A percentile compares a stretch with the other conserved stretches of the same genome.
Conservation (phyloP, 2,329 filamentous ascomycete species). For the Alternaria rosae region DNA sequence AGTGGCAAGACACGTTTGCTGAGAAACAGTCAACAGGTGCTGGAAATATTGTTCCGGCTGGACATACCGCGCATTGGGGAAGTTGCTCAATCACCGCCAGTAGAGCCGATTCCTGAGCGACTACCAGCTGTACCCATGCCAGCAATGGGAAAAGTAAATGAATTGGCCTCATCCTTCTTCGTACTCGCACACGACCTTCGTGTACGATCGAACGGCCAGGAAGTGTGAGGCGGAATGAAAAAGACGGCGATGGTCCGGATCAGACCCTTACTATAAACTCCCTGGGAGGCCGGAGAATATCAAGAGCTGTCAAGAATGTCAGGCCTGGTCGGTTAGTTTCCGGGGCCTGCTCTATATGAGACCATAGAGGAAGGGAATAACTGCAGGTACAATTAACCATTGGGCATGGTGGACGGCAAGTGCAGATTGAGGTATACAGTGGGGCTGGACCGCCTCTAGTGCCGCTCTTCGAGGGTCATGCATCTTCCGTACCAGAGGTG, state of each 20-base stretch:
- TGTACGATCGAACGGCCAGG: background rate
- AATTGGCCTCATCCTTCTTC: slow-evolving; percentile 23
- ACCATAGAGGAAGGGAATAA: slow-evolving; percentile 8
- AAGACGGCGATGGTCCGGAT: slow-evolving; percentile 1
- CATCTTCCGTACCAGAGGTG: slow-evolving; percentile 5
- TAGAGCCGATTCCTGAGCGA: slow-evolving; percentile 23
- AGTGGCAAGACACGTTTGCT: slow-evolving; percentile 25
- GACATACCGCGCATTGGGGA: slow-evolving; percentile 31
- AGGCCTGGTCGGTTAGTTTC: slow-evolving; percentile 1
- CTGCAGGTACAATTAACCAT: slow-evolving; percentile 6
- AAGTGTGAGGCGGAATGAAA: background rate
- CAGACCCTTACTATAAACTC: background rate
- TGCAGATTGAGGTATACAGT: slow-evolving; percentile 4
- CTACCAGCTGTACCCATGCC: slow-evolving; percentile 20
- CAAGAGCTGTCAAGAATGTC: slow-evolving; percentile 6
- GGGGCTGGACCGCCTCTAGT: slow-evolving; percentile 8
- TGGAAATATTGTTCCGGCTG: background rate
- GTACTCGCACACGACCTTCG: background rate
- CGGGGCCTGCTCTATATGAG: slow-evolving; percentile 9
- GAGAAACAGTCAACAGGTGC: slow-evolving; percentile 1
- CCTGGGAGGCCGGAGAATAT: slow-evolving; percentile 5
- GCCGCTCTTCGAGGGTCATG: slow-evolving; percentile 7
- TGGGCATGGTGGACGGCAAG: slow-evolving; percentile 6
- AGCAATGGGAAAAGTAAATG: slow-evolving; percentile 26
- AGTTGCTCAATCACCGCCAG: slow-evolving; percentile 18